phyloP scores from a whole-genome alignment of 2,329 filamentous ascomycete genomes.

The Epichloe scottii region DNA sequence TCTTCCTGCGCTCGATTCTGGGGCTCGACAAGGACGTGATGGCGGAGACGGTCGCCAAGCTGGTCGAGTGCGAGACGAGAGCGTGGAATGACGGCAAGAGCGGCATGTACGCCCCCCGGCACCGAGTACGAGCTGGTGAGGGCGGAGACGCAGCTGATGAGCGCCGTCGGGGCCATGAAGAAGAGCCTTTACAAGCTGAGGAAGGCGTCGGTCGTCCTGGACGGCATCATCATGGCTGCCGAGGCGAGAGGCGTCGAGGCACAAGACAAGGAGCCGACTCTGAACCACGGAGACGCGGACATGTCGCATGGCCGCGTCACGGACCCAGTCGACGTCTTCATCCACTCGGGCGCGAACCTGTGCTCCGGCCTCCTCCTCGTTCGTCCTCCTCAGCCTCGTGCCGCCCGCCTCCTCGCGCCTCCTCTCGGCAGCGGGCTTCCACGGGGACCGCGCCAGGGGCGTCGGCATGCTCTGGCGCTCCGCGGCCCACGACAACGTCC shows the following conservation, averaged over 20 bases:
- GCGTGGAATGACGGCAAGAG: slow-evolving; percentile 63
- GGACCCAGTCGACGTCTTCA: slow-evolving; percentile 71
- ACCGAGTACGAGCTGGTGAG: slow-evolving; percentile 78
- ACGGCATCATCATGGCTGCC: slow-evolving; percentile 66
- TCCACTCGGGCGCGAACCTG: slow-evolving; percentile 78
- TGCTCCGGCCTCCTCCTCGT: slow-evolving; percentile 81
- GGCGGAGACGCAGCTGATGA: slow-evolving; percentile 79
- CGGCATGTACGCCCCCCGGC: slow-evolving; percentile 60
- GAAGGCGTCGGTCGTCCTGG: slow-evolving; percentile 75
- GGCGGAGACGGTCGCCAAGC: slow-evolving; percentile 61
- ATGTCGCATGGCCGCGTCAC: slow-evolving; percentile 32
- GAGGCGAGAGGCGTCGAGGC: slow-evolving; percentile 41
- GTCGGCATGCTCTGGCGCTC: slow-evolving; percentile 84
- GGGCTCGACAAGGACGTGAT: slow-evolving; percentile 90
- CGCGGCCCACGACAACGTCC: slow-evolving; percentile 69
- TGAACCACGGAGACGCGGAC: not conserved
- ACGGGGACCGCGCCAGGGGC: slow-evolving; percentile 72
- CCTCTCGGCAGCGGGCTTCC: slow-evolving; percentile 80
- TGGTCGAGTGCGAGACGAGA: slow-evolving; percentile 63
- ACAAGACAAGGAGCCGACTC: slow-evolving; percentile 23
- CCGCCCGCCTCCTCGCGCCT: slow-evolving; percentile 83
- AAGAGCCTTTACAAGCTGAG: slow-evolving; percentile 87
- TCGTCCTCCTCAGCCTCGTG: slow-evolving; percentile 82
- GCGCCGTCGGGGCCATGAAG: slow-evolving; percentile 77
- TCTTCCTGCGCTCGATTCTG: slow-evolving; percentile 74